Percentiles rank a stretch among this genome's conserved stretches.
phyloP scores from a whole-genome alignment of 1,284 basidiomycete genomes.

The Ganoderma multipileum region DNA sequence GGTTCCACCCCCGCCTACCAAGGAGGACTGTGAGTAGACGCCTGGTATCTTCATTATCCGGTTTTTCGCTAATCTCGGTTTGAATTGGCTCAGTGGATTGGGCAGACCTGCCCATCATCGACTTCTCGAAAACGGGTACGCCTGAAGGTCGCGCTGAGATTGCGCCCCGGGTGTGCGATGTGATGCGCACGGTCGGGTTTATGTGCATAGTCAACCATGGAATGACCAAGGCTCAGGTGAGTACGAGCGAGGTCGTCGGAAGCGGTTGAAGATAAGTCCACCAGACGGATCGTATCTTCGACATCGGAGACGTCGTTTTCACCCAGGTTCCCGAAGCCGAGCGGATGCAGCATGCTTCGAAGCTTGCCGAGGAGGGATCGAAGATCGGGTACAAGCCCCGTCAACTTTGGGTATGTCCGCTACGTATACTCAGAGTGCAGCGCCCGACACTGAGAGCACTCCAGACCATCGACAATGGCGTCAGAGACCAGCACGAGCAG shows the following conservation, averaged over 20 bases:
- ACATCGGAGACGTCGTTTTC: slow-evolving; percentile 65
- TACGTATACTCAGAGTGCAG: slow-evolving; percentile 37
- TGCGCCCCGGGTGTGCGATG: slow-evolving; percentile 56
- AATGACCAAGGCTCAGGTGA: slow-evolving; percentile 50
- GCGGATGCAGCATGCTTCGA: slow-evolving; percentile 53
- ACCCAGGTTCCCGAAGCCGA: slow-evolving; percentile 55
- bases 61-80: neutral
- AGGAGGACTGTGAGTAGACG: slow-evolving; percentile 41
- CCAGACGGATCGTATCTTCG: slow-evolving; percentile 52
- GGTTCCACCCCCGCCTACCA: slow-evolving; percentile 41
- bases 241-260: neutral
- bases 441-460: neutral
- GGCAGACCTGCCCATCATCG: slow-evolving; percentile 69
- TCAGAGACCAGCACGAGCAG: slow-evolving; percentile 56
- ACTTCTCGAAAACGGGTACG: slow-evolving; percentile 57
- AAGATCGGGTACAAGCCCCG: slow-evolving; percentile 60
- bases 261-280: slow-evolving; percentile 24
- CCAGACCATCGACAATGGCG: slow-evolving; percentile 34
- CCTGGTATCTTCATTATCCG: neutral
- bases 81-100: slow-evolving; percentile 57
- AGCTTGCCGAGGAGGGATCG: slow-evolving; percentile 51
- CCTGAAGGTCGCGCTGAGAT: slow-evolving; percentile 54
- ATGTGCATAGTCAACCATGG: slow-evolving; percentile 69
- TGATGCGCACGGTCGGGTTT: slow-evolving; percentile 65
- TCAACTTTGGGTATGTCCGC: slow-evolving; percentile 47